Base-by-base conservation (phyloP, 805 yeast genomes). In the Pichia scutulata region DNA sequence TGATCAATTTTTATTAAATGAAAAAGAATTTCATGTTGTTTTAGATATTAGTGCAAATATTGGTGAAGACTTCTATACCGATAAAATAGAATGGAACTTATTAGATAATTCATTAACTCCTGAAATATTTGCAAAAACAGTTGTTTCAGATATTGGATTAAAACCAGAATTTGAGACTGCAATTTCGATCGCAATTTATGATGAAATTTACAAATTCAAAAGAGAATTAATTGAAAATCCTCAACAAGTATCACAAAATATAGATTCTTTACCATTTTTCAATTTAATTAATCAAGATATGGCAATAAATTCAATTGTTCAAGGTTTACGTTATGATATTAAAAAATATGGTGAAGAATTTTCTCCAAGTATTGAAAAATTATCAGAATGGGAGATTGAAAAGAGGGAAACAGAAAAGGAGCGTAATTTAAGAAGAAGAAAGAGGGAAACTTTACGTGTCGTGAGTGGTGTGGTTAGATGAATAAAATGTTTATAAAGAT, bases 341-440 rank as follows among this genome's bases (percentile, higher is more conserved):
- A 93, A 85, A 61, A 81, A 80, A 46, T 75, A 87, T 24, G 96
- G 95, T 30, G 86, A 82, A 37, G 78, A 73, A 41, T 93, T 97
- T 95, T 82, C 84, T 49, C 99, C 99, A 25, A 76, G 81, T 41
- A 84, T 92, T 7, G 98, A 92, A 66, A 79, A 81, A 14, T 74
- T 93, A 52, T 82, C 93, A 1, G 90, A 87, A 49, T 89, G 90
- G 79, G 99, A 93, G 67, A 88, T 93, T 51, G 97, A 92, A 63
- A 84, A 85, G 69, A 78, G 98, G 57, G 98, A 93, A 64, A 89
- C 89, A 58, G 99, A 93, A 68, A 82, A 95, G 61, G 97, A 90
- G 59, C 78, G 98, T 66, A 89, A 86, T 63, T 75, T 89, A 54
- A 80, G 99, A 67, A 81, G 99, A 63, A 74, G 90, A 63, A 92